phyloP scores from a whole-genome alignment of 202 grass and related monocot species.

The Hordeum pubiflorum region DNA sequence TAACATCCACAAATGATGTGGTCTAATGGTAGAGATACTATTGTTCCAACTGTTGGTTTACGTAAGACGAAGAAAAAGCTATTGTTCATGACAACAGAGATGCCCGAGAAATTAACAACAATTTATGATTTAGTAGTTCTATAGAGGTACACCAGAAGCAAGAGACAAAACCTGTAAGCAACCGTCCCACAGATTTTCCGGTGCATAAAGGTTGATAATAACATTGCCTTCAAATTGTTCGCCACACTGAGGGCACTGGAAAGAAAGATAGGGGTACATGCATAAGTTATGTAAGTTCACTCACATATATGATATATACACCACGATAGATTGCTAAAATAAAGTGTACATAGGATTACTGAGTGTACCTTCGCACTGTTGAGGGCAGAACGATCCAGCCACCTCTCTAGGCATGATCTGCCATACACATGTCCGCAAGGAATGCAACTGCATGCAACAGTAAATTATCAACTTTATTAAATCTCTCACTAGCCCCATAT shows the following conservation, averaged over 20 bases:
- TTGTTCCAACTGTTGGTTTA: too few species aligned
- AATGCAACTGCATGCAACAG: not conserved
- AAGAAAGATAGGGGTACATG: not conserved
- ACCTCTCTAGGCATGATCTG: not conserved
- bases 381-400: not conserved
- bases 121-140: not conserved
- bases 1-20: too few species aligned
- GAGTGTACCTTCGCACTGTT: not conserved
- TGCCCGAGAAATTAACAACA: not conserved
- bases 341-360: not conserved
- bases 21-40: too few species aligned
- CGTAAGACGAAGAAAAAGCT: too few species aligned
- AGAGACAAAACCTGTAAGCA: not conserved
- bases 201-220: not conserved
- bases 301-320: not conserved
- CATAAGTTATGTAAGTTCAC: not conserved
- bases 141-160: not conserved
- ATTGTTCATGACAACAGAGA: not conserved
- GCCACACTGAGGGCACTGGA: slow-evolving; percentile 10
- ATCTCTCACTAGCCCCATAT: not conserved
- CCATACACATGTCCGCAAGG: not conserved
- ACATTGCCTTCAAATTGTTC: not conserved
- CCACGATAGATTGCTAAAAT: not conserved
- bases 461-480: not conserved
- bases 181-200: slow-evolving; percentile 4